Conservation (phyloP, 805 yeast species). For the Yamadazyma endophytica region DNA sequence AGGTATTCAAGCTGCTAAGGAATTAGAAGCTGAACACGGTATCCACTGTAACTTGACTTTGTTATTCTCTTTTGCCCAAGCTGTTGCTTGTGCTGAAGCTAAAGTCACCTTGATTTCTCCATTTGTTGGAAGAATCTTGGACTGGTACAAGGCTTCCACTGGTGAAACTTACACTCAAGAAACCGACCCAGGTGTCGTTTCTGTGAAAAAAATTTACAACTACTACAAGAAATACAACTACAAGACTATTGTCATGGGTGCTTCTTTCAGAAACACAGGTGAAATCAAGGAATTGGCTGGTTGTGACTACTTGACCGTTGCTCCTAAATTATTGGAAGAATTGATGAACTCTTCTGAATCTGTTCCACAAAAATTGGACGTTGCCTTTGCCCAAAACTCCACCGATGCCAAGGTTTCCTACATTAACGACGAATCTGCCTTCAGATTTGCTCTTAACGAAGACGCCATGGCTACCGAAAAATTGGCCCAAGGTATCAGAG, state of each 20-base stretch:
- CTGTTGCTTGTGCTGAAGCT: slow-evolving; percentile 99
- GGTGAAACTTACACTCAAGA: slow-evolving; percentile 80
- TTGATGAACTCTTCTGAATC: slow-evolving; percentile 71
- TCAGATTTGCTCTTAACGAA: slow-evolving; percentile 89
- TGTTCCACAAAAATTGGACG: slow-evolving; percentile 80
- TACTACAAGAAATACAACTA: slow-evolving; percentile 97
- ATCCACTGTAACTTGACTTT: slow-evolving; percentile 94
- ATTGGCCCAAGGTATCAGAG: slow-evolving; percentile 96
- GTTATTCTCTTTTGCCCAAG: slow-evolving; percentile 93
- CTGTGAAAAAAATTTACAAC: slow-evolving; percentile 87
- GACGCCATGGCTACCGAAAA: slow-evolving; percentile 99
- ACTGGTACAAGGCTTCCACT: slow-evolving; percentile 94
- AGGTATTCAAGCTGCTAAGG: slow-evolving; percentile 98
- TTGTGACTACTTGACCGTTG: slow-evolving; percentile 90
- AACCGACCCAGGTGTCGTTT: slow-evolving; percentile 92
- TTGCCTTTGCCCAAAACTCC: slow-evolving; percentile 52
- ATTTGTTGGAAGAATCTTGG: slow-evolving; percentile 97
- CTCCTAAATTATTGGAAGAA: slow-evolving; percentile 90
- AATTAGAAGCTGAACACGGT: slow-evolving; percentile 84
- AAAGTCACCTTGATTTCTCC: slow-evolving; percentile 94
- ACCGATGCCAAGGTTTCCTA: slow-evolving; percentile 67
- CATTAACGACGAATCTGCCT: slow-evolving; percentile 80
- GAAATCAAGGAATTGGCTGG: slow-evolving; percentile 98
- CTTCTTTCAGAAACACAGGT: slow-evolving; percentile 96
- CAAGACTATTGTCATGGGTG: slow-evolving; percentile 99